Base-by-base conservation (phyloP, 345 rosid genomes). In the Salix suchowensis region DNA sequence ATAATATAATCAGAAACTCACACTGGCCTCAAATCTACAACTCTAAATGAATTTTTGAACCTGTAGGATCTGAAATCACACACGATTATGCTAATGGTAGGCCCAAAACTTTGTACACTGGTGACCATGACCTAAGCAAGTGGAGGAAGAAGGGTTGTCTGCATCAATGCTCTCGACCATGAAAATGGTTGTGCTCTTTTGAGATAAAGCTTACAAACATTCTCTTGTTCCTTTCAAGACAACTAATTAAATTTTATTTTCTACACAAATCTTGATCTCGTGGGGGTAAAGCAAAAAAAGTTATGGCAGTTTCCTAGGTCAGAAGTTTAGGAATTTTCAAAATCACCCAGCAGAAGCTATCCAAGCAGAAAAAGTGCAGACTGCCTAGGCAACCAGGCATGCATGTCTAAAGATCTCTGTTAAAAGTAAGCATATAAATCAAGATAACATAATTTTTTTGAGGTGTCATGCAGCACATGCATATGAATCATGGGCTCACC, bases 111-210 rank as follows among this genome's bases (percentile, higher is more conserved):
- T 12, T 74, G 23, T 14, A 24, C 24, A 62, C 24, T 39, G 32
- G 81, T 79, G 77, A 78, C 23, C 0, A 16, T 66, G 76, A 75
- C 71, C 39, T 54, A 1, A 18, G 62, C 76, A 40, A 70, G 82
- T 74, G 75, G 78, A 30, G 78, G 65, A 60, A 74, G 39, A 14
- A 15, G 65, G 36, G 26, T 10, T n/a, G 32, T 73, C 28, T 58
- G 28, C 64, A n/a, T 58, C 64, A 9, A 10, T 23, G 24, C 28
- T 58, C 28, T 36, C 19, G 26, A 7, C 40, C 11, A 61, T 7
- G 26, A 37, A 19, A 21, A 8, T 23, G 62, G 48, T 24, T 40
- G 24, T 16, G 18, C 48, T 24, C 19, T 46, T 44, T 46, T 48
- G 34, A 44, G 23, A 24, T 40, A 37, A 73, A 61, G 21, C 23